These are phyloP conservation scores for Sphaerostilbella broomeana DNA, from an alignment of 2,329 filamentous ascomycete genomes.

Conservation along the genomic window DNA sequence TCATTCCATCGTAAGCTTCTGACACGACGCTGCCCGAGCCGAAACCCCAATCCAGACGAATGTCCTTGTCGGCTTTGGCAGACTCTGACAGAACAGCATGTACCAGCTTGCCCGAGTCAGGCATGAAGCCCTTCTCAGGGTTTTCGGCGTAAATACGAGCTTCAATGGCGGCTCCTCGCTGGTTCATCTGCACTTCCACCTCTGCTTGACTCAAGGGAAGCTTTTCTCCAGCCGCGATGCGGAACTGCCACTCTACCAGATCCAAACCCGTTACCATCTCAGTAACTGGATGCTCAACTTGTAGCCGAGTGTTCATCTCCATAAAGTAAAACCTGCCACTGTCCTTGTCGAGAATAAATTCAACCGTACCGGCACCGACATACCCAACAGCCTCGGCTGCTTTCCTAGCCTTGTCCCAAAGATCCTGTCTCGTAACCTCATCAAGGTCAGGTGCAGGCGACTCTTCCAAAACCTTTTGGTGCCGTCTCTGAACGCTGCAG, in stretches of 20 bases:
- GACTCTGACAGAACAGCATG: constrained; percentile 69
- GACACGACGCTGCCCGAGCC: constrained; percentile 86
- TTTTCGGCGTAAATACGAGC: constrained; percentile 96
- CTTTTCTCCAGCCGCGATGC: constrained; percentile 55
- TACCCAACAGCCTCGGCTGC: constrained; percentile 73
- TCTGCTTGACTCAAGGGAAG: constrained; percentile 50
- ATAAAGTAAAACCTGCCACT: constrained; percentile 75
- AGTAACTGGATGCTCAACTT: constrained; percentile 94
- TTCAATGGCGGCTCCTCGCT: constrained; percentile 83
- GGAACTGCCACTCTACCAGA: constrained; percentile 94
- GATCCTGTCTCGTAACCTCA: constrained; percentile 49
- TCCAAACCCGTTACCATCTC: constrained; percentile 62
- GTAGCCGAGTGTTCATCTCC: constrained; percentile 81
- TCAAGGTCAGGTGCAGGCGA: constrained; percentile 68
- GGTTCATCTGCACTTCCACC: constrained; percentile 68
- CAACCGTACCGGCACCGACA: constrained; percentile 81
- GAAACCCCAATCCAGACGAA: constrained; percentile 92
- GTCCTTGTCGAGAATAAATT: constrained; percentile 83
- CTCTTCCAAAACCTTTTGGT: constrained; percentile 90
- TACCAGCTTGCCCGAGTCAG: constrained; percentile 81
- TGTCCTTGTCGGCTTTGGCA: constrained; percentile 55
- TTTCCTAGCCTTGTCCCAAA: constrained; percentile 61
- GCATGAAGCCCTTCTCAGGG: constrained; percentile 84
- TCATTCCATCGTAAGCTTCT: constrained; percentile 97
- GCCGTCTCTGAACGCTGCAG: constrained; percentile 77